phyloP scores from a whole-genome alignment of 257 asterid species.

The Nicotiana benthamiana region DNA sequence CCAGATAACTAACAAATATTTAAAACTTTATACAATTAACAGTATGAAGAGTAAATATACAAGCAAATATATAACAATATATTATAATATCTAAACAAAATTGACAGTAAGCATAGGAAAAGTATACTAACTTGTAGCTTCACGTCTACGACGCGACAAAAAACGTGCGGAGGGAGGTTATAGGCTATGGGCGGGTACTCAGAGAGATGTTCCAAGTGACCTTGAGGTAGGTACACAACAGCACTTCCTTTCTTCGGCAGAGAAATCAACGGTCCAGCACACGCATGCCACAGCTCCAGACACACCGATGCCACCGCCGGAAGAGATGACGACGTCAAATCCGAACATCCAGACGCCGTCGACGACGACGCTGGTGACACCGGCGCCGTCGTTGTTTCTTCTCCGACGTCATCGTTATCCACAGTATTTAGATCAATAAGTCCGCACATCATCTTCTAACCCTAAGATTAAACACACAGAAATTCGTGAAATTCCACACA shows the following conservation, averaged over 20 bases:
- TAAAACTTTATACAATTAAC: not conserved
- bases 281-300: constrained; percentile 99
- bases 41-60: not conserved
- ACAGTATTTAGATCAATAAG: constrained; percentile 72
- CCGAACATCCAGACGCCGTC: constrained; percentile 30
- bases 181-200: constrained; percentile 38
- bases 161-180: constrained; percentile 79
- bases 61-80: not conserved
- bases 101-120: not conserved
- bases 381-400: not conserved
- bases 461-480: constrained; percentile 27
- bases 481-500: not conserved
- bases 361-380: constrained; percentile 11
- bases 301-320: constrained; percentile 45
- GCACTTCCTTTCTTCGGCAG: constrained; percentile 79
- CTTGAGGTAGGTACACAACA: constrained; percentile 89
- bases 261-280: constrained; percentile 94
- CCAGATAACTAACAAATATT: not conserved
- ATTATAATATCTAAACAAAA: not conserved
- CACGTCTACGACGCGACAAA: constrained; percentile 89
- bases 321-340: constrained; percentile 17
- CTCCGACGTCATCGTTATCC: constrained; percentile 31
- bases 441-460: constrained; percentile 39
- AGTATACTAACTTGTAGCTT: constrained; percentile 57
- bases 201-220: constrained; percentile 70